phyloP scores from a whole-genome alignment of 768 basidiomycete genomes.

The Mycena haematopus region DNA sequence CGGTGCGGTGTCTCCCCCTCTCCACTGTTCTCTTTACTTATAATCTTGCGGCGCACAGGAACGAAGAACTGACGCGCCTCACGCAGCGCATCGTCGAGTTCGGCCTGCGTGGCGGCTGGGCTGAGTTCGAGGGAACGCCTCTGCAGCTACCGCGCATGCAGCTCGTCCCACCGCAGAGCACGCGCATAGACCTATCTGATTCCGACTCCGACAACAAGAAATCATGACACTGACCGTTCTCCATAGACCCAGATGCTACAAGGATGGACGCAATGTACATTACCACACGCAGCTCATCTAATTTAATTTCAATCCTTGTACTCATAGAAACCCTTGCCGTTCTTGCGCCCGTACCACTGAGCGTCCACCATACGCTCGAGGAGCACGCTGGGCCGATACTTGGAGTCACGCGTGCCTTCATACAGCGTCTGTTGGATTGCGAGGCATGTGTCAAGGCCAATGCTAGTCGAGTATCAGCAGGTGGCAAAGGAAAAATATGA shows the following conservation, averaged over 20 bases:
- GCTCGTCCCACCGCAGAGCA: slow-evolving; percentile 33
- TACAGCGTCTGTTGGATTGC: slow-evolving; percentile 92
- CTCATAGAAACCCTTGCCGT: slow-evolving; percentile 94
- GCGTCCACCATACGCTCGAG: slow-evolving; percentile 97
- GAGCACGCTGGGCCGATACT: slow-evolving; percentile 90
- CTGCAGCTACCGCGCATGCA: slow-evolving; percentile 53
- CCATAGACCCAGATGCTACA: neutral
- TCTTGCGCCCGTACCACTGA: slow-evolving; percentile 92
- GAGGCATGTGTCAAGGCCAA: slow-evolving; percentile 97
- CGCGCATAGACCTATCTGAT: slow-evolving; percentile 9
- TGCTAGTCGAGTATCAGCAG: slow-evolving; percentile 53
- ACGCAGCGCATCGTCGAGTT: slow-evolving; percentile 74
- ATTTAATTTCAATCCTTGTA: slow-evolving; percentile 48
- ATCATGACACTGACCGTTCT: neutral
- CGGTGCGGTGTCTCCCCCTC: slow-evolving; percentile 43
- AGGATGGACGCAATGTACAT: neutral
- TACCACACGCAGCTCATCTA: neutral
- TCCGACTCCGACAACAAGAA: neutral
- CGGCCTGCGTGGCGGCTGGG: slow-evolving; percentile 67
- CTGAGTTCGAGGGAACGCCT: slow-evolving; percentile 67
- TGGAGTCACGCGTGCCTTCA: slow-evolving; percentile 88
- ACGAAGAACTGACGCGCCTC: slow-evolving; percentile 70
- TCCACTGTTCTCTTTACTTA: slow-evolving; percentile 6
- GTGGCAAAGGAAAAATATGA: neutral
- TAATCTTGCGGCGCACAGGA: slow-evolving; percentile 43